phyloP scores from a whole-genome alignment of 768 basidiomycete species.

The Mycena venus region DNA sequence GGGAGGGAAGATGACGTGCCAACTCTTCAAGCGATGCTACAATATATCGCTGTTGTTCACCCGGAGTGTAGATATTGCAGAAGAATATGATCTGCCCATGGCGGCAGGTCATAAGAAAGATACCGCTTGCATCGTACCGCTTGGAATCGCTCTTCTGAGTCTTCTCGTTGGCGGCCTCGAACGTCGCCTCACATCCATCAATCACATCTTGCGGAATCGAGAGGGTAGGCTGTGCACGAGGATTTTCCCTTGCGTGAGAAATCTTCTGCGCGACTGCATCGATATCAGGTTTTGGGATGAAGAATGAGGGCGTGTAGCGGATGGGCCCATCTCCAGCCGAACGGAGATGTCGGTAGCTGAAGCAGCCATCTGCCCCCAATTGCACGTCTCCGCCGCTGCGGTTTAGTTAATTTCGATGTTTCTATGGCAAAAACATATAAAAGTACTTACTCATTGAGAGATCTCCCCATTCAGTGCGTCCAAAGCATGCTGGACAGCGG shows the following conservation, averaged over 20 bases:
- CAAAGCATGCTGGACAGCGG: constrained; percentile 52
- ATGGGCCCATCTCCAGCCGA: no score
- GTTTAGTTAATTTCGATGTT: no score
- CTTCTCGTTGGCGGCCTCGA: no score
- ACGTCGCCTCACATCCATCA: no score
- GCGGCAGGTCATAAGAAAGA: no score
- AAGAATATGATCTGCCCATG: no score
- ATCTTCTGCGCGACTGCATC: constrained; percentile 48
- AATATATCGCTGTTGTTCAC: no score
- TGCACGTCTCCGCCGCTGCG: no score
- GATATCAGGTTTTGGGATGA: constrained; percentile 48
- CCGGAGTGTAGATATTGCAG: no score
- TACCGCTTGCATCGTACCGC: no score
- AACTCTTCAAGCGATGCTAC: constrained; percentile 48
- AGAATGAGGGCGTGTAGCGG: constrained; percentile 38
- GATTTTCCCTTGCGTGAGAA: constrained; percentile 33
- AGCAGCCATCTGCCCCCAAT: no score
- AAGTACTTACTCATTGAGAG: constrained; percentile 35
- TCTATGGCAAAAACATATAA: constrained; percentile 10
- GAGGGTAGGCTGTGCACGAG: constrained; percentile 40
- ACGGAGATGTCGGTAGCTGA: no score
- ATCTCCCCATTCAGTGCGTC: not conserved
- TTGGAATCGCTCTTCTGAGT: constrained; percentile 48
- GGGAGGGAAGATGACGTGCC: constrained; percentile 39
- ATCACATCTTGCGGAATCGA: constrained; percentile 53